Evolutionary conservation across 1,284 basidiomycete genomes (phyloP), one percentile per base, ranked within the genome.

Genomic region (Trichosporon sp.): DNA sequence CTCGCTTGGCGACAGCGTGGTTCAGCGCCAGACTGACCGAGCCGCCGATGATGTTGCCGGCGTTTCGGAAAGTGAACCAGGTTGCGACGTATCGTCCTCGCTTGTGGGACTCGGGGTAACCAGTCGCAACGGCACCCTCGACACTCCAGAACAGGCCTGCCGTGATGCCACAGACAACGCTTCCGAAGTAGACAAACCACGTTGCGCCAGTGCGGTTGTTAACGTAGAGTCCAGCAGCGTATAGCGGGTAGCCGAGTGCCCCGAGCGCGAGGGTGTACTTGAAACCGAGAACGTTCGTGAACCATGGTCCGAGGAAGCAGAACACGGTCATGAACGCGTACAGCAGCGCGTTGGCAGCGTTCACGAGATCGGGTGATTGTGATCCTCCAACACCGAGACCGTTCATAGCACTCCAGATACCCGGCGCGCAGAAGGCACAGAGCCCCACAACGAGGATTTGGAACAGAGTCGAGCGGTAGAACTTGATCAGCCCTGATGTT

Each of bases 91-190:
- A 78, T 3, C 71, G 66, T 4, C 70, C 70, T 1, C 67, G 61
- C 66, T 71, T 71, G 63, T 68, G 67, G 21, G 63, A n/a, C 64
- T 71, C 70, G 51, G 70, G 67, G 32, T 71, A 71, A 2, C 66
- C 67, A 6, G 63, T 68, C 0, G 67, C 67, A 19, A 68, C 56
- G n/a, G 70, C 70, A n/a, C 70, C 70, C 21, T 71, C 70, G 37
- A 68, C 64, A 4, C 19, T 35, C 80, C 80, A 81, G 75, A 81
- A 80, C 73, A 80, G 77, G 4, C 79, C 80, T 11, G 80, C 79
- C 4, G 73, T 74, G 65, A 81, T 76, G 51, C 80, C 80, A 68
- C 78, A 79, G 12, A 69, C 68, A 5, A 75, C 75, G 38, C 70
- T 70, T 10, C 77, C 79, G 43, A 79, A 77, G 69, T 79, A 73